phyloP scores from a whole-genome alignment of 1,139 yeast genomes.

The Yamadazyma sp. region DNA sequence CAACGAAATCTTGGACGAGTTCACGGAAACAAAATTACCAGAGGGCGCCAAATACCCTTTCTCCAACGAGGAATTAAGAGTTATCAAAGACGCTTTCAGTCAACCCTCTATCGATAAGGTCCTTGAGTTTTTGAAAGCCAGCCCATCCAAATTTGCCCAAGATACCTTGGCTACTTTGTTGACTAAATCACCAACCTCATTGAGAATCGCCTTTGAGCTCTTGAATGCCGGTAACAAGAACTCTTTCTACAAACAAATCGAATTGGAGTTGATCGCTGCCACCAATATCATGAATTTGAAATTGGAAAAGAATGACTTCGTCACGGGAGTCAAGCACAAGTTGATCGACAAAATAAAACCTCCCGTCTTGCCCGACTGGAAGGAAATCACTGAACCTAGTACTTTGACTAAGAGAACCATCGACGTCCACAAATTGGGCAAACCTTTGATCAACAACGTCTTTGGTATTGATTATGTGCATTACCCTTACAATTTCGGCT shows the following conservation, averaged over 20 bases:
- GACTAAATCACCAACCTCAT: slow-evolving; percentile 72
- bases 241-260: slow-evolving; percentile 65
- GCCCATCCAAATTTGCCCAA: slow-evolving; percentile 66
- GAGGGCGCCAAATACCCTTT: slow-evolving; percentile 60
- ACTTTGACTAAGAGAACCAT: slow-evolving; percentile 24
- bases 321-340: slow-evolving; percentile 74
- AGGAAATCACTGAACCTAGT: slow-evolving; percentile 23
- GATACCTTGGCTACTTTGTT: slow-evolving; percentile 55
- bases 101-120: slow-evolving; percentile 61
- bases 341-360: slow-evolving; percentile 63
- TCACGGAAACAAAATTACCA: slow-evolving; percentile 66
- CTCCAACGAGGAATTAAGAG: slow-evolving; percentile 53
- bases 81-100: slow-evolving; percentile 70
- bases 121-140: slow-evolving; percentile 53
- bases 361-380: slow-evolving; percentile 54
- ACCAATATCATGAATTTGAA: slow-evolving; percentile 65
- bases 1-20: slow-evolving; percentile 75
- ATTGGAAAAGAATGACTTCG: slow-evolving; percentile 62
- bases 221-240: slow-evolving; percentile 61
- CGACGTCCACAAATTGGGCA: slow-evolving; percentile 31
- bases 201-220: slow-evolving; percentile 71
- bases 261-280: slow-evolving; percentile 75
- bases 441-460: slow-evolving; percentile 44
- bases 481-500: slow-evolving; percentile 78
- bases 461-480: slow-evolving; percentile 54